phyloP scores from a whole-genome alignment of 1,284 basidiomycete genomes.

The Kwoniella shivajii region DNA sequence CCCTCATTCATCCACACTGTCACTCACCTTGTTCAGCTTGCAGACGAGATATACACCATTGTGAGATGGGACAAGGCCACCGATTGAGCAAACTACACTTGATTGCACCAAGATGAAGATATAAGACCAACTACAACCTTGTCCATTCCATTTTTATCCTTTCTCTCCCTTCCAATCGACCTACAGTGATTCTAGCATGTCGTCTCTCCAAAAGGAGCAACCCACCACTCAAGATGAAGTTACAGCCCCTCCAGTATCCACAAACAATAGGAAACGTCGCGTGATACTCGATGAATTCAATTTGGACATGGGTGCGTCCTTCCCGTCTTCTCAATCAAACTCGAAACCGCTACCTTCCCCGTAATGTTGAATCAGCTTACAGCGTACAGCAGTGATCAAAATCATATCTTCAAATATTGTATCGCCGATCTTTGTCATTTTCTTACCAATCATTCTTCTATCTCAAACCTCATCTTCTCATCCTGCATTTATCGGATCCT shows the following conservation, averaged over 20 bases:
- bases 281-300: conserved; percentile 6
- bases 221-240: no score
- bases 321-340: background rate
- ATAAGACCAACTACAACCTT: no score
- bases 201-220: no score
- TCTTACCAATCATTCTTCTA: conserved; percentile 72
- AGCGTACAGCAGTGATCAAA: conserved; percentile 57
- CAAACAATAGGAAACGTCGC: conserved; percentile 2
- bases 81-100: no score
- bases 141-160: no score
- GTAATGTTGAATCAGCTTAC: background rate
- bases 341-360: background rate
- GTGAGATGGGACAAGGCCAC: no score
- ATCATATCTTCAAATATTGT: conserved; percentile 73
- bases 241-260: background rate
- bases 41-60: no score
- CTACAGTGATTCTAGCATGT: no score
- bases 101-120: no score
- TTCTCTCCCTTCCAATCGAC: no score
- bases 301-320: conserved; percentile 10
- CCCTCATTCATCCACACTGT: no score
- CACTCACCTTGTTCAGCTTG: no score
- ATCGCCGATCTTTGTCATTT: conserved; percentile 77
- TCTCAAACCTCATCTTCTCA: conserved; percentile 64
- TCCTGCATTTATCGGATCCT: conserved; percentile 60